Conservation (phyloP, 495 filamentous ascomycete species). For the Daldinia vernicosa region DNA sequence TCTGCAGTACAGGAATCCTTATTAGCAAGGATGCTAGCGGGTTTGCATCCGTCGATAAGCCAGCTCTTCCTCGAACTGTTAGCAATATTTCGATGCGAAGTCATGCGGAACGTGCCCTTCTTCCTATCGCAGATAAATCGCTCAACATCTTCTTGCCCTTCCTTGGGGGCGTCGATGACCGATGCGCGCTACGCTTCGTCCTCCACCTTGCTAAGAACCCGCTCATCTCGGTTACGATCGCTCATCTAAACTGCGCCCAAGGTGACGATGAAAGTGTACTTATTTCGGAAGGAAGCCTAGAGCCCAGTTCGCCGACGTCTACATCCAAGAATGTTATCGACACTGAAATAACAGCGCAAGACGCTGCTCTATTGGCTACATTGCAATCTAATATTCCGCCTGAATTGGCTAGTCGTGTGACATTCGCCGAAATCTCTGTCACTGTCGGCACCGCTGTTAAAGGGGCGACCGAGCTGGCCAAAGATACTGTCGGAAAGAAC, state of each 20-base stretch:
- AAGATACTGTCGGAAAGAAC: constrained; percentile 67
- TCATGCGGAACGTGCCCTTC: constrained; percentile 54
- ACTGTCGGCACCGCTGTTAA: constrained; percentile 33
- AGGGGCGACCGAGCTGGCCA: constrained; percentile 55
- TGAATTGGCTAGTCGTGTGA: constrained; percentile 67
- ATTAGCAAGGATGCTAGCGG: constrained; percentile 78
- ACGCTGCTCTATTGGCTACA: constrained; percentile 69
- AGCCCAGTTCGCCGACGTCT: constrained; percentile 38
- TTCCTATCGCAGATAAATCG: constrained; percentile 67
- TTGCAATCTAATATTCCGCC: constrained; percentile 69
- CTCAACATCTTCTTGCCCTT: constrained; percentile 91
- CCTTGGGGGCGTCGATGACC: constrained; percentile 86
- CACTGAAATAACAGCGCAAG: constrained; percentile 57
- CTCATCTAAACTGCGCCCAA: constrained; percentile 58
- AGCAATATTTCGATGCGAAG: constrained; percentile 69
- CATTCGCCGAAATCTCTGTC: constrained; percentile 59
- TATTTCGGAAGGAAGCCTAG: constrained; percentile 42
- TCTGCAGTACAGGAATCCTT: constrained; percentile 80
- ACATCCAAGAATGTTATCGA: constrained; percentile 37
- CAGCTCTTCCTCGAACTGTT: constrained; percentile 55
- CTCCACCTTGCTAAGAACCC: constrained; percentile 81
- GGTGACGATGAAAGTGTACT: constrained; percentile 46
- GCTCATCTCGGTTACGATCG: constrained; percentile 77
- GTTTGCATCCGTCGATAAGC: constrained; percentile 47
- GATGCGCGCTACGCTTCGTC: constrained; percentile 79